Evolutionary conservation across 371 early-diverging fungal species (phyloP), one percentile per base, ranked within the genome.

Genomic region (Mucor piriformis): DNA sequence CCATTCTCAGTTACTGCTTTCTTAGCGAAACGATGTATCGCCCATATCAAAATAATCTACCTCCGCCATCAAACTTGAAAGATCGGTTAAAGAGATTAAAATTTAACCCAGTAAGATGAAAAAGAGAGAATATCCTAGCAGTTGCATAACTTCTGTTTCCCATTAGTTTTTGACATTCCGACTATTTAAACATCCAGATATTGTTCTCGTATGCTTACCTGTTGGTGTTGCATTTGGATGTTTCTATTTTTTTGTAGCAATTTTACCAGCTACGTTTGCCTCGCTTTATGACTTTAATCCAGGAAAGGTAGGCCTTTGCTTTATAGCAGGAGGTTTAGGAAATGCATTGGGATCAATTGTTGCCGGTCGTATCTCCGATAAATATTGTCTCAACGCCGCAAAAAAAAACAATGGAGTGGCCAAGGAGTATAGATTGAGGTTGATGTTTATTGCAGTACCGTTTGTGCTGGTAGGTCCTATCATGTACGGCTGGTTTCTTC

Each of bases 21-120:
- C 57, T 84, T 44, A 74, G 76, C 6, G 87, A 86, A 62, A 84
- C 86, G 0, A 68, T 77, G 0, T 73, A 77, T 10, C 53, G 11
- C 8, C 70, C 70, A 27, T 43, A 59, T 47, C n/a, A 42, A 24
- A 55, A 60, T 29, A 33, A 20, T n/a, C 8, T 32, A 4, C 25
- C 32, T 12, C 43, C 44, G 13, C 57, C 57, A 8, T 29, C 50
- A 15, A 38, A 13, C 23, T 50, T 50, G 12, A 42, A 37, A 29
- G 61, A 57, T 24, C 55, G 62, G 33, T 37, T 67, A 18, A 34
- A 29, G 34, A 33, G 59, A 18, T 60, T 76, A 12, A 67, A 67
- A 32, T 76, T 76, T 24, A 76, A 72, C 27, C 76, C 76, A 24
- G 72, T 76, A 64, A 70, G 73, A 60, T 21, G 11, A n/a, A n/a